A percentile compares a stretch with the other conserved stretches of the same genome.
Conservation (phyloP, 345 rosid genomes). For the Populus tremula region DNA sequence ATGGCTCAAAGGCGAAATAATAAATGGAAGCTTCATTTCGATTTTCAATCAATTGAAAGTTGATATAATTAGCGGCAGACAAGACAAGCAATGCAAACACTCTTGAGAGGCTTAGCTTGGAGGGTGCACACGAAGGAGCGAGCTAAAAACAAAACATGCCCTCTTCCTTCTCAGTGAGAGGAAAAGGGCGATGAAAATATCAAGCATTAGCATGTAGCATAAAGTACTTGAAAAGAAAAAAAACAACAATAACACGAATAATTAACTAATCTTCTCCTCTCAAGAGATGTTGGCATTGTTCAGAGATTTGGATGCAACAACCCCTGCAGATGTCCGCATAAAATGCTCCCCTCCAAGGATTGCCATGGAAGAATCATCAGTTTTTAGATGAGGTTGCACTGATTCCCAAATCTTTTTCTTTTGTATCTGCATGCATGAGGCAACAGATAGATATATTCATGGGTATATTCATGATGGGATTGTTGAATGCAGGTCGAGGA, state of each 20-base stretch:
- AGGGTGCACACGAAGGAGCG: too few relatives aligned
- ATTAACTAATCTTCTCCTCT: constrained; percentile 1
- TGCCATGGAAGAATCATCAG: constrained; percentile 54
- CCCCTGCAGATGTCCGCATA: constrained; percentile 71
- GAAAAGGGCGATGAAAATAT: too few relatives aligned
- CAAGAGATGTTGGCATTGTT: constrained; percentile 71
- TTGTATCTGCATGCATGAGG: constrained; percentile 48
- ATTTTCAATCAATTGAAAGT: too few relatives aligned
- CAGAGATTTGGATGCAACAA: constrained; percentile 50
- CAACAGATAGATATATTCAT: background rate
- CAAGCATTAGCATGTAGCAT: too few relatives aligned
- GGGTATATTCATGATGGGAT: background rate
- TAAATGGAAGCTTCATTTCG: too few relatives aligned
- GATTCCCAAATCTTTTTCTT: constrained; percentile 91
- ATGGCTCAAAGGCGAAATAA: too few relatives aligned
- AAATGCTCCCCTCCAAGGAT: constrained; percentile 55
- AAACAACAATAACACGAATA: background rate
- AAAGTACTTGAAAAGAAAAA: too few relatives aligned
- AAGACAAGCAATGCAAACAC: too few relatives aligned
- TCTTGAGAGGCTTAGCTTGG: too few relatives aligned
- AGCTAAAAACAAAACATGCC: too few relatives aligned
- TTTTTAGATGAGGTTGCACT: constrained; percentile 85
- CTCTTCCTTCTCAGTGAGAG: background rate
- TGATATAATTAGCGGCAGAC: too few relatives aligned
- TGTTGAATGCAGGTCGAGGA: background rate